Evolutionary conservation across 139 green algal genomes (phyloP).

Genomic region (Auxenochlorella protothecoides): DNA sequence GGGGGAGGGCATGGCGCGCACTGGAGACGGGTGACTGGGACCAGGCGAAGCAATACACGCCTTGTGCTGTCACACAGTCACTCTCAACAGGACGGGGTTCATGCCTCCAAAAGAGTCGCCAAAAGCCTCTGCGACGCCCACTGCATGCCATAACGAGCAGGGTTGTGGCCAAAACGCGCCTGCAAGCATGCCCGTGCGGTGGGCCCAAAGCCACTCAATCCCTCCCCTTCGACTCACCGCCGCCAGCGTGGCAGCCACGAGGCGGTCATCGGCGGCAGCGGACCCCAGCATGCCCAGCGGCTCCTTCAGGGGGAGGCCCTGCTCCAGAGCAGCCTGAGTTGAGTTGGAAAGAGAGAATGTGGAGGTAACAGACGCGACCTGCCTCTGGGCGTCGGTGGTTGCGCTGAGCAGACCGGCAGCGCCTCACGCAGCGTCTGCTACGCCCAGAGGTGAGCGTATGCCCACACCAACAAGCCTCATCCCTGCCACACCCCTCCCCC

Average conservation of each 20-base stretch:
- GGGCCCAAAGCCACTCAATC: too few species aligned
- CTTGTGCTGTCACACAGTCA: not conserved
- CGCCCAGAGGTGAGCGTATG: slow-evolving; percentile 3
- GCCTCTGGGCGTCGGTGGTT: not conserved
- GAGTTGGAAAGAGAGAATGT: not conserved
- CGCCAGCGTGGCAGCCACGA: slow-evolving; percentile 12
- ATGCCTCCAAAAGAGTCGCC: too few species aligned
- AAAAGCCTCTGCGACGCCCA: too few species aligned
- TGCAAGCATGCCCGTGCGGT: too few species aligned
- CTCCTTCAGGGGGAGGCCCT: slow-evolving; percentile 9
- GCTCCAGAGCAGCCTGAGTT: slow-evolving; percentile 18
- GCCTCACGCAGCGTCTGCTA: not conserved
- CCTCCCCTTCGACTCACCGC: slow-evolving; percentile 4
- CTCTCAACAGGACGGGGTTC: too few species aligned
- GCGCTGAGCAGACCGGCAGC: not conserved
- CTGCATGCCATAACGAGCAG: too few species aligned
- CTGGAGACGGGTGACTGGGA: too few species aligned
- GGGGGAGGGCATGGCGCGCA: not conserved
- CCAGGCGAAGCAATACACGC: not conserved
- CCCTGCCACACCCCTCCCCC: too few species aligned
- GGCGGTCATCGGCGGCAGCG: slow-evolving; percentile 1
- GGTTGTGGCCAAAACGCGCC: too few species aligned
- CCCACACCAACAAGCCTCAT: not conserved
- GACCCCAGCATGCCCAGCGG: slow-evolving; percentile 3
- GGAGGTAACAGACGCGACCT: too few species aligned